Evolutionary conservation across 768 basidiomycete genomes (phyloP).

Genomic region (Suillus variegatus): DNA sequence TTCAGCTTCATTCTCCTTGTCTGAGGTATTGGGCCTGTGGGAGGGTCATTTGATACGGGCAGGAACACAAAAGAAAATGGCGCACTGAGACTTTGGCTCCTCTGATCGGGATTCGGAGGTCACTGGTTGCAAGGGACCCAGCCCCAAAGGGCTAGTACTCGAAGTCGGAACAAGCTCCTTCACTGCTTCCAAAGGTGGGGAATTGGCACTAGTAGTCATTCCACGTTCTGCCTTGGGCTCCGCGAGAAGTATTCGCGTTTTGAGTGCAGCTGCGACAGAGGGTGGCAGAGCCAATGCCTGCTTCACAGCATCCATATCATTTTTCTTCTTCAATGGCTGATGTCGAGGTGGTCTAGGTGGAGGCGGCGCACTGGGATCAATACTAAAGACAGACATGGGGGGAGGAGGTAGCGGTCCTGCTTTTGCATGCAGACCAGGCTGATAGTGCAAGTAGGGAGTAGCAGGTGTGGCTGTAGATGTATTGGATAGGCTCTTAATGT

Average conservation of each 20-base stretch:
- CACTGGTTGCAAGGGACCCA: neutral
- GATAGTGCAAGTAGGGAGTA: slow-evolving; percentile 55
- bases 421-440: slow-evolving; percentile 68
- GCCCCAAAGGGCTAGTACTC: neutral
- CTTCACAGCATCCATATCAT: slow-evolving; percentile 58
- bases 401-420: slow-evolving; percentile 76
- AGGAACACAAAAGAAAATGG: neutral
- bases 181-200: neutral
- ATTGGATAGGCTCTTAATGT: slow-evolving; percentile 21
- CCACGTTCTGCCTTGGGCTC: neutral
- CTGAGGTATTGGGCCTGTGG: neutral
- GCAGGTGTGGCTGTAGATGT: slow-evolving; percentile 28
- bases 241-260: slow-evolving; percentile 1
- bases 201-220: neutral
- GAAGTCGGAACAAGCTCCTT: slow-evolving; percentile 1
- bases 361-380: slow-evolving; percentile 50
- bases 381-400: slow-evolving; percentile 55
- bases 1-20: neutral
- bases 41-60: neutral
- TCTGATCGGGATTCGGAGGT: neutral
- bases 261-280: slow-evolving; percentile 49
- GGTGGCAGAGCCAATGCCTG: slow-evolving; percentile 61
- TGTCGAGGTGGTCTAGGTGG: slow-evolving; percentile 63
- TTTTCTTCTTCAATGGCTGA: slow-evolving; percentile 50
- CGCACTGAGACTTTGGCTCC: neutral